A percentile compares a stretch with the other conserved stretches of the same genome.
These are phyloP conservation scores for Aspergillus olivimuriae DNA, from an alignment of 495 filamentous ascomycete genomes.

Conservation along the genomic window DNA sequence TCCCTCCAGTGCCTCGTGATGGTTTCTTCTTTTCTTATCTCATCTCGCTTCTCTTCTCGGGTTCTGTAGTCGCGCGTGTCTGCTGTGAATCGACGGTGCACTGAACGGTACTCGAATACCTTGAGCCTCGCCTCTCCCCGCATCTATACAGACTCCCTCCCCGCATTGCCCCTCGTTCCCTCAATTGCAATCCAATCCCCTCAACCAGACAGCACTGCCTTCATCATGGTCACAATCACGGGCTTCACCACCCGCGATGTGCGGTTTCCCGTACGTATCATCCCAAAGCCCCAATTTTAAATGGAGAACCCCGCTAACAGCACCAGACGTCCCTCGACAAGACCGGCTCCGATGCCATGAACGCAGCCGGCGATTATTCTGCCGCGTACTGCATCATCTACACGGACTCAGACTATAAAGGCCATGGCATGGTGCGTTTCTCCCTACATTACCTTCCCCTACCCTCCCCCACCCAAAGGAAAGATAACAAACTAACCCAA, in stretches of 20 bases:
- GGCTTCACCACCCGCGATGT: slow-evolving; percentile 76
- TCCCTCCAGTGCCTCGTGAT: background rate
- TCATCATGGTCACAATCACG: slow-evolving; percentile 69
- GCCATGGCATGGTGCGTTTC: slow-evolving; percentile 77
- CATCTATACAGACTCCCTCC: too few species aligned
- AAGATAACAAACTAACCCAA: too few species aligned
- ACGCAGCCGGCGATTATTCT: slow-evolving; percentile 88
- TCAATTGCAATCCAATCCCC: background rate
- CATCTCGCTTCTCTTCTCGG: too few species aligned
- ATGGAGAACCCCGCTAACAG: background rate
- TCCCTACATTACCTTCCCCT: background rate
- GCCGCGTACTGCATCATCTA: slow-evolving; percentile 87
- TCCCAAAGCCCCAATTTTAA: background rate
- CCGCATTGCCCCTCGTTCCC: too few species aligned
- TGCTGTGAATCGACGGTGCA: too few species aligned
- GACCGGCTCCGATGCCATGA: slow-evolving; percentile 96
- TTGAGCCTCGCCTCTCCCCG: too few species aligned
- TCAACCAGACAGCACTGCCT: slow-evolving; percentile 1
- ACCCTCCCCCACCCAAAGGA: background rate
- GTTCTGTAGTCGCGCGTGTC: too few species aligned
- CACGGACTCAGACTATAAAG: slow-evolving; percentile 64
- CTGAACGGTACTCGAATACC: too few species aligned
- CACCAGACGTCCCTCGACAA: slow-evolving; percentile 81
- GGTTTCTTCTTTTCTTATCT: slow-evolving; percentile 1
- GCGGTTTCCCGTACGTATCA: slow-evolving; percentile 63